phyloP scores from a whole-genome alignment of 352 stramenopile genomes.

The Phytophthora cryptogea region DNA sequence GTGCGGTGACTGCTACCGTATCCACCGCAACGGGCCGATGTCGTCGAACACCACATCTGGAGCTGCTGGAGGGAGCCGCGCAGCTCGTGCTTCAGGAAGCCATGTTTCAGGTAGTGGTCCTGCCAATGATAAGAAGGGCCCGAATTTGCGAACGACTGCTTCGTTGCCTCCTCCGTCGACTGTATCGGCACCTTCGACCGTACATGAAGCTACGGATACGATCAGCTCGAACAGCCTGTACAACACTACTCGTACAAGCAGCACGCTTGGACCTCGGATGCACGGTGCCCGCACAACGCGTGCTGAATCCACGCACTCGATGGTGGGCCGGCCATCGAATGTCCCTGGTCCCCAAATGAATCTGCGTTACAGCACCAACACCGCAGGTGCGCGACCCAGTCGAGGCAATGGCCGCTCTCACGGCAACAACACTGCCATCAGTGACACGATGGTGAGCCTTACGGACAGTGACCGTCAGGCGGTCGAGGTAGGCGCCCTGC shows the following conservation, averaged over 20 bases:
- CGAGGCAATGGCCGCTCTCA: slow-evolving; percentile 27
- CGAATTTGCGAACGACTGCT: slow-evolving; percentile 18
- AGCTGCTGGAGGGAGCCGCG: slow-evolving; percentile 16
- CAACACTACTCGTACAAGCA: slow-evolving; percentile 26
- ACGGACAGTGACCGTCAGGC: slow-evolving; percentile 43
- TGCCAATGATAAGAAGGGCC: slow-evolving; percentile 31
- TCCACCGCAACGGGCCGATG: slow-evolving; percentile 61
- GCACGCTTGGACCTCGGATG: slow-evolving; percentile 23
- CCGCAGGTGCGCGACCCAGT: slow-evolving; percentile 27
- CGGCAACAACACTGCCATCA: slow-evolving; percentile 43
- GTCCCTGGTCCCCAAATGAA: slow-evolving; percentile 51
- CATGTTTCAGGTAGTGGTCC: slow-evolving; percentile 30
- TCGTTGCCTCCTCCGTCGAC: slow-evolving; percentile 30
- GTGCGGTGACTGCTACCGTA: slow-evolving; percentile 78
- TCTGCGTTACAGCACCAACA: slow-evolving; percentile 54
- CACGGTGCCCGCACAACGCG: slow-evolving; percentile 34
- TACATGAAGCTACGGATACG: slow-evolving; percentile 32
- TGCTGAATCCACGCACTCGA: slow-evolving; percentile 56
- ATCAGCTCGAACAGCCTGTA: slow-evolving; percentile 33
- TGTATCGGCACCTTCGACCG: slow-evolving; percentile 28
- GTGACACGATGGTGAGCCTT: slow-evolving; percentile 63
- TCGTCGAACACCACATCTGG: slow-evolving; percentile 34
- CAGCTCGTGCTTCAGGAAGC: slow-evolving; percentile 28
- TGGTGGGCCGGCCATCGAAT: slow-evolving; percentile 48
- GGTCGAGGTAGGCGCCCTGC: slow-evolving; percentile 52